Percentiles rank a stretch among this genome's conserved stretches.
Conservation (phyloP, 2,329 filamentous ascomycete genomes). For the Stachybotrys chlorohalonatus region DNA sequence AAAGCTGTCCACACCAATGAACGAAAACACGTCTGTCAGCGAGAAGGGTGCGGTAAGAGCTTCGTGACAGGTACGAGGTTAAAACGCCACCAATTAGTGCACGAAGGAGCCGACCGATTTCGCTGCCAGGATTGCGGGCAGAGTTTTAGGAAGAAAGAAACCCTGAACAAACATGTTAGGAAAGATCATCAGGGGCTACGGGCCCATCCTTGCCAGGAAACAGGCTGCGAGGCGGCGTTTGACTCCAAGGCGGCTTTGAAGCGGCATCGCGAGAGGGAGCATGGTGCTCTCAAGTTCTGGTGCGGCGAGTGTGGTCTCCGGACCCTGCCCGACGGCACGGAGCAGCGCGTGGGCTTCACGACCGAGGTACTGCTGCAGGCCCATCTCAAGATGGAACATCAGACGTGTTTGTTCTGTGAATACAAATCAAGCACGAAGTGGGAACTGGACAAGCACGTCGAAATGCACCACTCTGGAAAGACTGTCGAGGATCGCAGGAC, state of each 20-base stretch:
- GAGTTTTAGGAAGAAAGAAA: constrained; percentile 80
- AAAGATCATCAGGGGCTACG: constrained; percentile 64
- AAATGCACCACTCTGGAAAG: constrained; percentile 62
- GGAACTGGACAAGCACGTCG: constrained; percentile 67
- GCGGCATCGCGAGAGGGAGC: constrained; percentile 60
- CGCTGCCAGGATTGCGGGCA: constrained; percentile 67
- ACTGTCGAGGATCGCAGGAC: constrained; percentile 54
- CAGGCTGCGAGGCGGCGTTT: constrained; percentile 58
- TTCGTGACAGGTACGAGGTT: constrained; percentile 76
- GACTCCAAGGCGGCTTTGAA: constrained; percentile 63
- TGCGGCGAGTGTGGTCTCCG: constrained; percentile 60
- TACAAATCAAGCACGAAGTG: constrained; percentile 56
- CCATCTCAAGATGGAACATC: constrained; percentile 66
- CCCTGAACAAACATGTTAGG: constrained; percentile 73
- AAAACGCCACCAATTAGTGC: constrained; percentile 67
- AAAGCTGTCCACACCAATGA: constrained; percentile 71
- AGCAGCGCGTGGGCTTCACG: constrained; percentile 51
- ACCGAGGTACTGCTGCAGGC: constrained; percentile 62
- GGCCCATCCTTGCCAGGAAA: constrained; percentile 60
- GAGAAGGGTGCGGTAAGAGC: constrained; percentile 64
- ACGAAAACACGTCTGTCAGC: constrained; percentile 62
- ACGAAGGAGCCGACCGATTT: constrained; percentile 64
- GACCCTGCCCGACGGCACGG: constrained; percentile 27
- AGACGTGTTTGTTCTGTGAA: constrained; percentile 68
- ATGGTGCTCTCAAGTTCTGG: constrained; percentile 62